Percentiles rank a stretch among this genome's conserved stretches.
These are phyloP conservation scores for Drechmeria coniospora DNA, from an alignment of 2,329 filamentous ascomycete genomes.

Conservation along the genomic window DNA sequence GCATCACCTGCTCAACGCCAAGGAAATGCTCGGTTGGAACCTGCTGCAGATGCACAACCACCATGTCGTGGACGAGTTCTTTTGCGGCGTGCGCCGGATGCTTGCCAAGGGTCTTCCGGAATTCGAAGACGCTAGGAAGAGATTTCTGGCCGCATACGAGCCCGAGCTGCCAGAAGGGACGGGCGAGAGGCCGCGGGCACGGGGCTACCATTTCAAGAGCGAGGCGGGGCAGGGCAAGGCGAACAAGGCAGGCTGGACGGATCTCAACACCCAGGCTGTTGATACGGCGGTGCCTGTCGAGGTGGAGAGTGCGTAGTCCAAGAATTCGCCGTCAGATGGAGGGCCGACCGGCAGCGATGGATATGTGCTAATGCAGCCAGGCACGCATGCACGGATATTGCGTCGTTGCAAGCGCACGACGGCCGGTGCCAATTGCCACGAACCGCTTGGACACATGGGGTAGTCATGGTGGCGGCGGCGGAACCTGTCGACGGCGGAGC, in stretches of 20 bases:
- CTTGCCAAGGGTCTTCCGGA: conserved; percentile 37
- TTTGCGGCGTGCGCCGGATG: conserved; percentile 49
- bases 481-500: too few relatives aligned
- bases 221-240: conserved; percentile 49
- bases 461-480: too few relatives aligned
- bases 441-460: too few relatives aligned
- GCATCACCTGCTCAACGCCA: conserved; percentile 73
- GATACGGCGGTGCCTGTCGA: too few relatives aligned
- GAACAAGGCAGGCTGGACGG: conserved; percentile 53
- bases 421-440: too few relatives aligned
- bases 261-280: conserved; percentile 20
- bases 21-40: conserved; percentile 94
- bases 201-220: conserved; percentile 71
- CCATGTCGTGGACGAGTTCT: conserved; percentile 56
- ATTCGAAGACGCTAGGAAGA: conserved; percentile 39
- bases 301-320: too few relatives aligned
- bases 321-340: too few relatives aligned
- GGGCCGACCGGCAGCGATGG: too few relatives aligned
- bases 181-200: conserved; percentile 61
- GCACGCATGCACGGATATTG: too few relatives aligned
- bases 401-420: too few relatives aligned
- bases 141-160: conserved; percentile 45
- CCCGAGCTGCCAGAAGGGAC: conserved; percentile 55
- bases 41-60: conserved; percentile 89
- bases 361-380: too few relatives aligned